Base-by-base conservation (phyloP, 768 basidiomycete species). In the Sistotremastrum niveocremeum region DNA sequence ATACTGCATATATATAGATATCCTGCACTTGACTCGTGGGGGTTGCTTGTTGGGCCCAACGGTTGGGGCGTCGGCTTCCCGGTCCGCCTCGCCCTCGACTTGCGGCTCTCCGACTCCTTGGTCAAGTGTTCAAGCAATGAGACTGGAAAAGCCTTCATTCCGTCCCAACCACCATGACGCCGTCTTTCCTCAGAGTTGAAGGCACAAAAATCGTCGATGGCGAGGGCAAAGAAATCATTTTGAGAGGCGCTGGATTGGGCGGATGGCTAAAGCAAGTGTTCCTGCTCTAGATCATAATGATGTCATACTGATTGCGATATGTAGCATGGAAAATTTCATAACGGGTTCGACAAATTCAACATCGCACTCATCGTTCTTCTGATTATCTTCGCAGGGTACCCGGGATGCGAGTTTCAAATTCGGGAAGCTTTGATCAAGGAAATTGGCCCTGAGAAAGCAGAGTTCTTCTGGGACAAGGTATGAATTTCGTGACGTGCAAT, bases 401-500 rank as follows among this genome's bases (percentile, higher is more conserved):
- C 86, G 48, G 86, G 84, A 4, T 84, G 84, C 55, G 85, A 89
- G 58, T 76, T 68, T 58, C 80, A 88, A 60, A 80, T 87, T 50
- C 77, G 85, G 34, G 74, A 73, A 20, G 77, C 77, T 1, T 65
- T 90, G n/a, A 69, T 72, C 12, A 67, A 74, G 7, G 70, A 76
- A 2, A 66, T 89, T 30, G 86, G 86, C 0, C 49, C 70, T 42
- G 71, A 72, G 40, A 81, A 84, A 59, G 74, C 80, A 6, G 76
- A 77, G 7, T 78, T 78, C 60, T 90, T 87, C 69, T 90, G 88
- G 56, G 83, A 89, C 70, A 84, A 82, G 70, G 84, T 79, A 47
- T 30, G 61, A 37, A 32, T 31, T 41, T 11, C 39, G 6, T 34
- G 28, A 32, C 35, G 31, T 20, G 20, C 34, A 8, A 8, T 10